Base-by-base conservation (phyloP, 1,139 yeast species). In the Sporopachydermia cereana region DNA sequence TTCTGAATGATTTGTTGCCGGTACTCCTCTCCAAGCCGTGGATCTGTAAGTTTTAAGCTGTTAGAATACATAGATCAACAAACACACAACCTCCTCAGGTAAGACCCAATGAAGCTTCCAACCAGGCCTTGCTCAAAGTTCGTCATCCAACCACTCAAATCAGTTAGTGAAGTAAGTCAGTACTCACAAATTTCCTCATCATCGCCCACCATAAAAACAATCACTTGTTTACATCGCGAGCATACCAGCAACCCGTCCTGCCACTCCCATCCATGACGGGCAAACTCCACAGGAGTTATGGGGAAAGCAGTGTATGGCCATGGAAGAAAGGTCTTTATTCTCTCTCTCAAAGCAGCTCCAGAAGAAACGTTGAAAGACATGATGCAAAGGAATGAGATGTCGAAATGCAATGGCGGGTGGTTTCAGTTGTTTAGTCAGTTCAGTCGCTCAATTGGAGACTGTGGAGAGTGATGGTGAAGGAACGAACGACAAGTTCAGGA, bases 11-110 rank as follows among this genome's bases (percentile, higher is more conserved):
- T 36, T 20, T 27, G 14, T 2, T 45, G 45, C 3, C 45, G 2
- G 43, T 50, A 55, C 24, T 45, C 49, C 2, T 48, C 47, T 7
- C 46, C 42, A 2, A 47, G 17, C 23, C 16, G 22, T n/a, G 12
- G 12, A 27, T 27, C 30, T 27, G n/a, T 27, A 27, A 12, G 30
- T 34, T 34, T n/a, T n/a, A n/a, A n/a, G n/a, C n/a, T n/a, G n/a
- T n/a, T n/a, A n/a, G n/a, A n/a, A n/a, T n/a, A n/a, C n/a, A n/a
- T n/a, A n/a, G n/a, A n/a, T n/a, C n/a, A n/a, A n/a, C n/a, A n/a
- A n/a, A n/a, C n/a, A n/a, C n/a, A n/a, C n/a, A n/a, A n/a, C n/a
- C n/a, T n/a, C n/a, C n/a, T n/a, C n/a, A n/a, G n/a, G n/a, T n/a
- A n/a, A n/a, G n/a, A n/a, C n/a, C n/a, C n/a, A n/a, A n/a, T n/a